Base-by-base conservation (phyloP, 1,139 yeast species). In the Insectozyma bohioensis region DNA sequence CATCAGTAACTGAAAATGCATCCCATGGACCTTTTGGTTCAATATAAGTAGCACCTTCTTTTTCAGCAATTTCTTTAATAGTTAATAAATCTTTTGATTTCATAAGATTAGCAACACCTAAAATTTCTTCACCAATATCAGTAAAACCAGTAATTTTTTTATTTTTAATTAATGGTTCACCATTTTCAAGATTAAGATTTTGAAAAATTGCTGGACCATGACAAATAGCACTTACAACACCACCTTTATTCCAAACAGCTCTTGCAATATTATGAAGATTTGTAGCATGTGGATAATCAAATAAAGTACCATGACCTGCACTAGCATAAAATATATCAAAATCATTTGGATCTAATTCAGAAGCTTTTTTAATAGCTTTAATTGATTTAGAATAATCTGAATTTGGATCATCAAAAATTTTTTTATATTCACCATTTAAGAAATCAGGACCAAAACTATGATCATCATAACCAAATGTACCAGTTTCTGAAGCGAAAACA, bases 291-390 rank as follows among this genome's bases (percentile, higher is more conserved):
- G 80, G 80, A 51, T 67, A 78, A 50, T 79, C 85, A 45, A 66
- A 73, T 30, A 71, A 48, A n/a, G 81, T 61, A 15, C 74, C 85
- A 47, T 80, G 86, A 21, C 85, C 85, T 34, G 78, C 86, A 34
- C 82, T 73, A 31, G 80, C 82, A 47, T 63, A 79, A 52, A 78
- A 67, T 37, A 76, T 62, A 28, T 61, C 63, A 52, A 66, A 79
- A 27, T 77, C 77, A n/a, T 54, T 51, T 6, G 78, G 56, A 35
- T 67, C 51, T 28, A 75, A 51, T 17, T 72, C 75, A 12, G 62
- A 47, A 9, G 78, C 66, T 42, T 64, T 63, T 52, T 67, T 67
- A 43, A 67, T 49, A 8, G 54, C 43, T 28, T 54, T 50, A 35
- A 68, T 36, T 15, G 58, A 61, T 19, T 52, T 40, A 45, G 58